Base-by-base conservation (phyloP, 768 basidiomycete species). In the Galerina marginata region DNA sequence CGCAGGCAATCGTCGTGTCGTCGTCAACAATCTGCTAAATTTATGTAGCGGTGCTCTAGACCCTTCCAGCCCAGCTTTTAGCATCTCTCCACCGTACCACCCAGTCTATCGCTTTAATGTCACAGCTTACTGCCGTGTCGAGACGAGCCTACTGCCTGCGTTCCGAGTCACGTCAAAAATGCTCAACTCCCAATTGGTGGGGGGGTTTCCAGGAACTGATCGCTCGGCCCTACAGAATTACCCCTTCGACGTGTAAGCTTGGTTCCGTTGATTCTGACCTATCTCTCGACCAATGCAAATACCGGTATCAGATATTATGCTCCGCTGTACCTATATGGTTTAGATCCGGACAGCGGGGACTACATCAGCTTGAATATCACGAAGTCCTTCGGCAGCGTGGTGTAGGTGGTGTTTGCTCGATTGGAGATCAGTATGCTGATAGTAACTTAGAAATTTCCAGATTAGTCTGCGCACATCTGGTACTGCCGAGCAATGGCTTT, bases 371-470 rank as follows among this genome's bases (percentile, higher is more conserved):
- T 47, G 37, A 48, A 48, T 26, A 14, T 56, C 14, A 25, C 23
- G 5, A 38, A 49, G 11, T 56, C 55, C 9, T 56, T 47, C 11
- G 55, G 55, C 1, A 20, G 47, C 6, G 55, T 46, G 1, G 46
- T 56, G 55, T 56, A 49, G 2, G 55, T 39, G 7, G 16, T 23
- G 15, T 16, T n/a, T 45, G 4, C 25, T 16, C n/a, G 1, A 20
- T 16, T 20, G 16, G 16, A 4, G 36, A 20, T 10, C 20, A 16
- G 16, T 14, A 7, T 53, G 1, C 25, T 40, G 10, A 9, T 26
- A 20, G 2, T 54, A 25, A 25, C 39, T 54, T 29, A 56, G 55
- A 3, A 56, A 56, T 26, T 56, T 56, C 11, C 29, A 48, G 12
- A 37, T 56, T n/a, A 25, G 9, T 25, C 52, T 40, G 4, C 15